Percentiles rank a stretch among this genome's conserved stretches.
Conservation (phyloP, 441 rosid species). For the Breynia disticha region DNA sequence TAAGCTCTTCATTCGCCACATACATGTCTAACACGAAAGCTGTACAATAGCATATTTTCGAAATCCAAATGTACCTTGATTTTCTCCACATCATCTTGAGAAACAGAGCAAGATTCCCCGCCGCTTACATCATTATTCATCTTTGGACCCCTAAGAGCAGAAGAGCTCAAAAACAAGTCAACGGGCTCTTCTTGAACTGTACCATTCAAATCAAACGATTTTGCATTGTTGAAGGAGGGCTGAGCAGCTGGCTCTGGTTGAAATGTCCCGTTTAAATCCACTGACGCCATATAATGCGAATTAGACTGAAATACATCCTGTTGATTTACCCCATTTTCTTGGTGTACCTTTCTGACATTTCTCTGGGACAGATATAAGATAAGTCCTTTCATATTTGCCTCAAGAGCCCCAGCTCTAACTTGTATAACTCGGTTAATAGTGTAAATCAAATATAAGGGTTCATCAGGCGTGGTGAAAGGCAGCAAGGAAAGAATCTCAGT, state of each 20-base stretch:
- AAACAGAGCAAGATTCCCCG: slow-evolving; percentile 34
- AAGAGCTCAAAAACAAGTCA: slow-evolving; percentile 21
- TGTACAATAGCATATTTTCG: not conserved
- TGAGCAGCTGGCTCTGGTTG: slow-evolving; percentile 35
- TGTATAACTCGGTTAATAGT: slow-evolving; percentile 85
- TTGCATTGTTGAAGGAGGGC: slow-evolving; percentile 25
- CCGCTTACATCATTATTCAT: slow-evolving; percentile 23
- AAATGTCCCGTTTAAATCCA: slow-evolving; percentile 55
- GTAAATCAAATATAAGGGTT: slow-evolving; percentile 90
- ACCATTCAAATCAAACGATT: slow-evolving; percentile 68
- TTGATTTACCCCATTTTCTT: slow-evolving; percentile 43
- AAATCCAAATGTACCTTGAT: slow-evolving; percentile 50
- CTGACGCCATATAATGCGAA: slow-evolving; percentile 23
- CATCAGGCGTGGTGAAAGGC: slow-evolving; percentile 92
- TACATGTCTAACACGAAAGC: not conserved
- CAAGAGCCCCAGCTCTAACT: slow-evolving; percentile 87
- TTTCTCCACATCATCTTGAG: slow-evolving; percentile 62
- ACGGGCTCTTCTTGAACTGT: slow-evolving; percentile 35
- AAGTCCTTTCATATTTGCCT: slow-evolving; percentile 84
- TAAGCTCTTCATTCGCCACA: no score
- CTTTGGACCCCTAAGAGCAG: slow-evolving; percentile 27
- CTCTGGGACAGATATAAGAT: slow-evolving; percentile 45
- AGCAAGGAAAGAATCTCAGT: slow-evolving; percentile 87
- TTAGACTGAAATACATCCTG: slow-evolving; percentile 27
- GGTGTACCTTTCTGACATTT: slow-evolving; percentile 30